Percentiles rank a stretch among this genome's conserved stretches.
These are phyloP conservation scores for Suhomyces sp. DNA, from an alignment of 805 yeast species.

Conservation along the genomic window DNA sequence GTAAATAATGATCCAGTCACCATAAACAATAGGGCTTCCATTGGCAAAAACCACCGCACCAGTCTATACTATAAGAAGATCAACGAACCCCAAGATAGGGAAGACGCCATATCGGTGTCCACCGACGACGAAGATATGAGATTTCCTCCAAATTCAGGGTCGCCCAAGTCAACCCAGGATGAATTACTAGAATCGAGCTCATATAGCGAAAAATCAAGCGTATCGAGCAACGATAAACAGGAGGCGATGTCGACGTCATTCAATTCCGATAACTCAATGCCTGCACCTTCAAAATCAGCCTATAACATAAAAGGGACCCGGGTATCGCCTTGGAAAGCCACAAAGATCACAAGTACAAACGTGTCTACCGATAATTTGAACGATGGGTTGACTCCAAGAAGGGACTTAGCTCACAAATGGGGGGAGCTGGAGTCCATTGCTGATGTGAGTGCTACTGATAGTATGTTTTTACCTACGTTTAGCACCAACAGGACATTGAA, in stretches of 20 bases:
- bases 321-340: constrained; percentile 2
- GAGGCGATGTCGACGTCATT: background rate
- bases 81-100: constrained; percentile 18
- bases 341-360: background rate
- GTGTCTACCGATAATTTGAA: background rate
- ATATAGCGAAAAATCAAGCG: constrained; percentile 25
- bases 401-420: background rate
- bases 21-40: constrained; percentile 1
- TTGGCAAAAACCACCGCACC: constrained; percentile 16
- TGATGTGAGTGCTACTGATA: background rate
- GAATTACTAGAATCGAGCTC: constrained; percentile 20
- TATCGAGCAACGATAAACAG: constrained; percentile 14
- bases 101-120: constrained; percentile 2
- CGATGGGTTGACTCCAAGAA: background rate
- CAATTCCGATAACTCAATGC: background rate
- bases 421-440: background rate
- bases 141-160: background rate
- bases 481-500: constrained; percentile 5
- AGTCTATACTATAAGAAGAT: constrained; percentile 34
- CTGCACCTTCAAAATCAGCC: constrained; percentile 1
- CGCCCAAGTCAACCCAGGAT: constrained; percentile 8
- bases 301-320: constrained; percentile 10
- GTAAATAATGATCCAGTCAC: constrained; percentile 16
- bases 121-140: background rate
- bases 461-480: constrained; percentile 9